Conservation (phyloP, 148 eudicot genomes). For the Talinum fruticosum region DNA sequence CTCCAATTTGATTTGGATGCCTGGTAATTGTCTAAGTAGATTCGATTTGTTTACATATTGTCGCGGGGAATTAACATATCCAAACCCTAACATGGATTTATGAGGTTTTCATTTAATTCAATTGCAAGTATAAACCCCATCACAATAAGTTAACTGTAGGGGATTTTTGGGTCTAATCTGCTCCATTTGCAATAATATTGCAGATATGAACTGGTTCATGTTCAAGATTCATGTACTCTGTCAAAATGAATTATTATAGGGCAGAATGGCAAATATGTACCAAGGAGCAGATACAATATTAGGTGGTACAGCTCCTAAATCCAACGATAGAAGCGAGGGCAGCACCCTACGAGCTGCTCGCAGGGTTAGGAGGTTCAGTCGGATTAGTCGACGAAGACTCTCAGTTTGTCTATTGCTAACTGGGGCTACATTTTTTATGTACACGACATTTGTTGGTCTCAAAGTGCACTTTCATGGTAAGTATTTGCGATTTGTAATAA, state of each 20-base stretch:
- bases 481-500: slow-evolving; percentile 8
- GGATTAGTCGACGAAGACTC: slow-evolving; percentile 43
- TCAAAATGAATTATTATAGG: slow-evolving; percentile 42
- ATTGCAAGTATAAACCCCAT: neutral
- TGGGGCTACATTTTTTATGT: slow-evolving; percentile 50
- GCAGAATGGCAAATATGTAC: slow-evolving; percentile 36
- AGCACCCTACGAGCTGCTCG: slow-evolving; percentile 39
- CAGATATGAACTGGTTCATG: slow-evolving; percentile 49
- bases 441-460: slow-evolving; percentile 49
- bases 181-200: slow-evolving; percentile 13
- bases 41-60: neutral
- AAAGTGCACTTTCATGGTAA: slow-evolving; percentile 65
- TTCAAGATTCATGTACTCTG: slow-evolving; percentile 23
- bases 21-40: neutral
- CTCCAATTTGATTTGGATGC: neutral
- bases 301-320: slow-evolving; percentile 29
- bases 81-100: neutral
- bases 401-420: slow-evolving; percentile 49
- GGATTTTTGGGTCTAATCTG: neutral
- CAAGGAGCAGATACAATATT: slow-evolving; percentile 43
- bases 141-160: neutral
- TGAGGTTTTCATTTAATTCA: neutral
- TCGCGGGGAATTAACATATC: neutral
- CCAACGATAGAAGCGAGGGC: slow-evolving; percentile 40
- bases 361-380: slow-evolving; percentile 54